These are phyloP conservation scores for Scedosporium aurantiacum DNA, from an alignment of 2,329 filamentous ascomycete genomes.

Conservation along the genomic window DNA sequence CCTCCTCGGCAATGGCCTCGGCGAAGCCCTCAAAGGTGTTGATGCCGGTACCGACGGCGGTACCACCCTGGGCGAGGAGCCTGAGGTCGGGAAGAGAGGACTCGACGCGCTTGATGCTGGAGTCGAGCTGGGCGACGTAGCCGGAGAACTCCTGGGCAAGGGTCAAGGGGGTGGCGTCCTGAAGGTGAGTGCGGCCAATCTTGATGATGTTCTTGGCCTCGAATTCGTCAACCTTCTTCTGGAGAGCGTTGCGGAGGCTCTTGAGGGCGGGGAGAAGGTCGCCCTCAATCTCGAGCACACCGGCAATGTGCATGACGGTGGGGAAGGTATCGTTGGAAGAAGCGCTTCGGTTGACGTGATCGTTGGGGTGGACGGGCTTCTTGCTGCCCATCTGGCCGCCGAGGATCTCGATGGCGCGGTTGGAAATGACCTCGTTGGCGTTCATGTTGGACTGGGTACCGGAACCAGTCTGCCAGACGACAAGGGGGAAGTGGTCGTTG, in stretches of 20 bases:
- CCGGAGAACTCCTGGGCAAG: slow-evolving; percentile 96
- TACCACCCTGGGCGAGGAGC: slow-evolving; percentile 87
- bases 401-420: slow-evolving; percentile 95
- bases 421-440: slow-evolving; percentile 98
- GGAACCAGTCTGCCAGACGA: slow-evolving; percentile 98
- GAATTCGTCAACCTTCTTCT: slow-evolving; percentile 82
- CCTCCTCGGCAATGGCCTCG: slow-evolving; percentile 82
- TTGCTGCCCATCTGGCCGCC: slow-evolving; percentile 90
- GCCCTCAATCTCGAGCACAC: slow-evolving; percentile 83
- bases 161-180: slow-evolving; percentile 92
- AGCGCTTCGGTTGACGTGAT: slow-evolving; percentile 98
- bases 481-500: slow-evolving; percentile 92
- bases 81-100: slow-evolving; percentile 72
- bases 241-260: slow-evolving; percentile 71
- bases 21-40: slow-evolving; percentile 97
- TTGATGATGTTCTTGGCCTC: slow-evolving; percentile 86
- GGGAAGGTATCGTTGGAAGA: slow-evolving; percentile 99
- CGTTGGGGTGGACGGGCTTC: slow-evolving; percentile 98
- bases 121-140: slow-evolving; percentile 89
- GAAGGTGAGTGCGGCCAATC: slow-evolving; percentile 94
- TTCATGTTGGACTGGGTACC: slow-evolving; percentile 99
- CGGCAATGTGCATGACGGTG: slow-evolving; percentile 98
- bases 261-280: slow-evolving; percentile 72
- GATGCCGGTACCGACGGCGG: slow-evolving; percentile 91
- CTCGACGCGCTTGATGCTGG: slow-evolving; percentile 79